Evolutionary conservation across 2,329 filamentous ascomycete species (phyloP).

Genomic region (Calonectria fujianensis): DNA sequence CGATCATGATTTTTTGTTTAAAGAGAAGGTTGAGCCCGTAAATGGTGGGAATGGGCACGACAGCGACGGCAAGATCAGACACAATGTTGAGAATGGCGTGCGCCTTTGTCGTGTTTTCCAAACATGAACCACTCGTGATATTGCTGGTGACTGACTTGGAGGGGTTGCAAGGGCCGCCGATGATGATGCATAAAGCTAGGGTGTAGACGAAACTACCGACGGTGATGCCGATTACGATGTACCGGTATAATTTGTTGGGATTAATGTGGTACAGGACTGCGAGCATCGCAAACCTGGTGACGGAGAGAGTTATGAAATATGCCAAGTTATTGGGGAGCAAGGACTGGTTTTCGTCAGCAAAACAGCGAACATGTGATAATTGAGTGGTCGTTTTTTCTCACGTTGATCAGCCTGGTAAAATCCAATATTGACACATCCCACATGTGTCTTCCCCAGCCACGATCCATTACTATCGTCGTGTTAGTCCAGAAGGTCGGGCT

Average conservation of each 20-base stretch:
- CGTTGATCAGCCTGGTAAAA: background rate
- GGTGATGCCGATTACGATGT: background rate
- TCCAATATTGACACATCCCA: slow-evolving; percentile 9
- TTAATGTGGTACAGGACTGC: slow-evolving; percentile 19
- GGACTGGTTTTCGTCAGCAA: background rate
- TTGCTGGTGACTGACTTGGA: background rate
- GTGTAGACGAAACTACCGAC: background rate
- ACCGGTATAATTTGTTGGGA: slow-evolving; percentile 3
- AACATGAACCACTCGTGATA: background rate
- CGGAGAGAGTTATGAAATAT: slow-evolving; percentile 8
- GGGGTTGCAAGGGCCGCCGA: slow-evolving; percentile 18
- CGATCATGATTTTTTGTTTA: slow-evolving; percentile 9
- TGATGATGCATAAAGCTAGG: background rate
- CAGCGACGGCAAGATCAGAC: background rate
- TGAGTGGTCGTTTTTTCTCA: background rate
- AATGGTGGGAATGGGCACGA: slow-evolving; percentile 6
- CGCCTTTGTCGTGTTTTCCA: background rate
- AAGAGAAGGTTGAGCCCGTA: background rate
- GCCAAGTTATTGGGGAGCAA: slow-evolving; percentile 7
- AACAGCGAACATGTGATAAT: fast-evolving
- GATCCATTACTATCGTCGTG: background rate
- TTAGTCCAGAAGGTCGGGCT: background rate
- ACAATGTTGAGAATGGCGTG: slow-evolving; percentile 7
- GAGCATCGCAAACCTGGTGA: slow-evolving; percentile 26
- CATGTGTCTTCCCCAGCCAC: slow-evolving; percentile 17